Evolutionary conservation across 2,329 filamentous ascomycete genomes (phyloP), one percentile per base, ranked within the genome.

Genomic region (Cryoendolithus antarcticus): DNA sequence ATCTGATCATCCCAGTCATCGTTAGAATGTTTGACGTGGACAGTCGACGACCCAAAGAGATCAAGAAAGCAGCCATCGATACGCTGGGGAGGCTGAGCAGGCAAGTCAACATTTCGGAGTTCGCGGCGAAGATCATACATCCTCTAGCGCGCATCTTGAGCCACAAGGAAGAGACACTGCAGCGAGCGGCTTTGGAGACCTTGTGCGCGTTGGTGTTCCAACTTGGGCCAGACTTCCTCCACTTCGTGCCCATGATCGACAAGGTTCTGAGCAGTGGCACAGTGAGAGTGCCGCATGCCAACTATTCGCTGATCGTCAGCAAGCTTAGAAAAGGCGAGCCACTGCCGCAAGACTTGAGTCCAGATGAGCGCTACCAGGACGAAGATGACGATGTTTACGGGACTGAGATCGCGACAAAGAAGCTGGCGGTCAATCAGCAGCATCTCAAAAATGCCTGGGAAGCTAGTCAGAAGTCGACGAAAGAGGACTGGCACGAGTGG

Each of bases 401-500:
- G 52, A 77, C 83, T 0, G 89, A 96, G 48, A 81, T 93, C 33
- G 78, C 80, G 2, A 84, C 82, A 8, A 95, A 94, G 69, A 96
- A 96, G 62, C 72, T 96, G 28, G 86, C 93, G 44, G 89, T 96
- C 61, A 99, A 98, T 50, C 86, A 94, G 37, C 88, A 96, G 47
- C 93, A 98, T 66, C 69, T 99, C 13, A 95, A 96, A 62, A 82
- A 82, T 47, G 91, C 93, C 0, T 99, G 91, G 91, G 91, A 96
- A 52, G 91, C 93, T 0, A 86, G 82, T 43, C 86, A 93, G 44
- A 95, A 95, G 57, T 95, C 89, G 0, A 99, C 91, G 7, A 86
- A 88, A 53, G 91, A 99, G 57, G 91, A 99, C 62, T 99, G 91
- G 91, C 85, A 94, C 53, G 91, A 99, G 60, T 99, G 91, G 91